Evolutionary conservation across 352 stramenopile genomes (phyloP).

Genomic region (Plasmopara viticola): DNA sequence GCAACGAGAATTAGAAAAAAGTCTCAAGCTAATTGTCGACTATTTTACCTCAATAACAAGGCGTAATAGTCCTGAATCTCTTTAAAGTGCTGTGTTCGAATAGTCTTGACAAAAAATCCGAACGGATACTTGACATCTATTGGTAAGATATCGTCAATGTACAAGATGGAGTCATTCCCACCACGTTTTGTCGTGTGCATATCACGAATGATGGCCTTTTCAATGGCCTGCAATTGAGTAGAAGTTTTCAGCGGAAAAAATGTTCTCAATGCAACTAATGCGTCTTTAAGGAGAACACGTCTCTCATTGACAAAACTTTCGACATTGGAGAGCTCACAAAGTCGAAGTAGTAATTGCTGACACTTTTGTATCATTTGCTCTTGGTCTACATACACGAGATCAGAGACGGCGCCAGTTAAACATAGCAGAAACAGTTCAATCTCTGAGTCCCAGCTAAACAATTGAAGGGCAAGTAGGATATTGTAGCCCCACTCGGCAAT

Average conservation of each 20-base stretch:
- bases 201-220: conserved; percentile 69
- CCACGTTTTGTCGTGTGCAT: conserved; percentile 75
- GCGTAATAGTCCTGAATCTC: conserved; percentile 78
- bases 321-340: conserved; percentile 47
- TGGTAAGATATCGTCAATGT: conserved; percentile 67
- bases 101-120: conserved; percentile 73
- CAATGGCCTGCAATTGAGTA: conserved; percentile 60
- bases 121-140: conserved; percentile 36
- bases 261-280: conserved; percentile 59
- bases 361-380: conserved; percentile 59
- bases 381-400: conserved; percentile 67
- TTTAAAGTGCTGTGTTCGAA: conserved; percentile 78
- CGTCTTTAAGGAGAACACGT: conserved; percentile 65
- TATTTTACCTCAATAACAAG: conserved; percentile 36
- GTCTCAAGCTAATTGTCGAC: neutral
- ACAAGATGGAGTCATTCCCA: conserved; percentile 64
- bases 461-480: conserved; percentile 58
- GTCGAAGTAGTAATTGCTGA: conserved; percentile 32
- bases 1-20: conserved; percentile 2
- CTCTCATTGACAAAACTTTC: conserved; percentile 49
- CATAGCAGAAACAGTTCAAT: conserved; percentile 74
- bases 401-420: conserved; percentile 58
- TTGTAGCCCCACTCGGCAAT: conserved; percentile 86
- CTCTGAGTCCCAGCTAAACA: conserved; percentile 69
- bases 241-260: conserved; percentile 78